A percentile compares a stretch with the other conserved stretches of the same genome.
Evolutionary conservation across 2,329 filamentous ascomycete genomes (phyloP).

Genomic region (Cladosporium sp.): DNA sequence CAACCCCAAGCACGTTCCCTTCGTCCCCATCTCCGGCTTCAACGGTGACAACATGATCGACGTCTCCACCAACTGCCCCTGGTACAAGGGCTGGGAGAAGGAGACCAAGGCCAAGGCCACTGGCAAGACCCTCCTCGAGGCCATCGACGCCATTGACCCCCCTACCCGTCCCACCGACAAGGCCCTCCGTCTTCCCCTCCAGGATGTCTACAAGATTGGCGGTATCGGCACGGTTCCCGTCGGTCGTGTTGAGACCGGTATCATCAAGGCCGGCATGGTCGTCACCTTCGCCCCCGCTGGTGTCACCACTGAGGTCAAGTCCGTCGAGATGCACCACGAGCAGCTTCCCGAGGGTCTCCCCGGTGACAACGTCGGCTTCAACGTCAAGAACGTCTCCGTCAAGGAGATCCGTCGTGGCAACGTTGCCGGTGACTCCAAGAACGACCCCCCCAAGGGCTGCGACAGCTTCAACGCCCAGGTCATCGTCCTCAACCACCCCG

Average conservation of each 20-base stretch:
- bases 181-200: constrained; percentile 99
- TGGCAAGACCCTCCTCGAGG: constrained; percentile 98
- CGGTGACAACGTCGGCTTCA: constrained; percentile 99
- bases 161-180: constrained; percentile 95
- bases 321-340: constrained; percentile 99
- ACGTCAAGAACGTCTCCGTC: constrained; percentile 99
- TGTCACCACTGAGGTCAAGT: constrained; percentile 99
- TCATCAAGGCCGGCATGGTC: constrained; percentile 82
- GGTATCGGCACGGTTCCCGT: constrained; percentile 99
- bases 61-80: constrained; percentile 86
- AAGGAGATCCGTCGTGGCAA: constrained; percentile 99
- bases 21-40: constrained; percentile 99
- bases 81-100: constrained; percentile 99
- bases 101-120: constrained; percentile 85
- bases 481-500: constrained; percentile 99
- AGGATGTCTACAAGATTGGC: constrained; percentile 99
- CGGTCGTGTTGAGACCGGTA: constrained; percentile 99
- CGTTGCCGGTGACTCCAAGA: constrained; percentile 99
- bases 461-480: constrained; percentile 99
- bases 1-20: constrained; percentile 98
- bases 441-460: constrained; percentile 85
- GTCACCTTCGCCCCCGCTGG: constrained; percentile 97
- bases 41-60: constrained; percentile 99
- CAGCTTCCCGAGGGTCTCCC: constrained; percentile 92
- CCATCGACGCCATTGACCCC: constrained; percentile 92